These are phyloP conservation scores for Talaromyces nanjingensis DNA, from an alignment of 495 filamentous ascomycete genomes.

Conservation along the genomic window DNA sequence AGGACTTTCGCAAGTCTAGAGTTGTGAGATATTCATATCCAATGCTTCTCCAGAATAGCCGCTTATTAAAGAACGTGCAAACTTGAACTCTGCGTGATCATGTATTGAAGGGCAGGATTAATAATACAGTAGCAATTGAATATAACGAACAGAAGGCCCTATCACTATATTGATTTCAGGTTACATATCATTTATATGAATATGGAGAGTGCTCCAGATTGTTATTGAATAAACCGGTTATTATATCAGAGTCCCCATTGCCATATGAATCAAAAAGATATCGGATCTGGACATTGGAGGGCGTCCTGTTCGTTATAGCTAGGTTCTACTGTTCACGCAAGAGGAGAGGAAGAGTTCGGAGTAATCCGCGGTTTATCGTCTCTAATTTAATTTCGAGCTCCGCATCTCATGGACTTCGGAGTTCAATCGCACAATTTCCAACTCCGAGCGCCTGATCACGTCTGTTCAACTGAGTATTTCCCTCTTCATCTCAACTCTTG, in stretches of 20 bases:
- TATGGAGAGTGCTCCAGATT: no score
- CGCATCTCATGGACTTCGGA: background rate
- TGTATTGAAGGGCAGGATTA: background rate
- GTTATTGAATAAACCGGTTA: no score
- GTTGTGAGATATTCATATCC: background rate
- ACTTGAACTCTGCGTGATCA: background rate
- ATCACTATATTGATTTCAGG: no score
- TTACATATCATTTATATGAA: no score
- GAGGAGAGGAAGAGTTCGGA: background rate
- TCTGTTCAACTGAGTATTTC: background rate
- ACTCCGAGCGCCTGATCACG: background rate
- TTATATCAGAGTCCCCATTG: no score
- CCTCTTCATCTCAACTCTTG: background rate
- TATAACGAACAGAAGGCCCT: no score
- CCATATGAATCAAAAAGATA: no score
- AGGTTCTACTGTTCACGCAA: no score
- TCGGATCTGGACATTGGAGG: no score
- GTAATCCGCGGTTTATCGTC: background rate
- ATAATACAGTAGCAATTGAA: background rate
- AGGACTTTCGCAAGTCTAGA: background rate
- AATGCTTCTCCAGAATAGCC: background rate
- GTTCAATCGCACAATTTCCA: background rate
- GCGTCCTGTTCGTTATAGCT: no score
- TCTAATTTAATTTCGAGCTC: background rate
- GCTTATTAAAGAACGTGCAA: no score